Conservation (phyloP, 768 basidiomycete genomes). For the Tubosaeta sp. region DNA sequence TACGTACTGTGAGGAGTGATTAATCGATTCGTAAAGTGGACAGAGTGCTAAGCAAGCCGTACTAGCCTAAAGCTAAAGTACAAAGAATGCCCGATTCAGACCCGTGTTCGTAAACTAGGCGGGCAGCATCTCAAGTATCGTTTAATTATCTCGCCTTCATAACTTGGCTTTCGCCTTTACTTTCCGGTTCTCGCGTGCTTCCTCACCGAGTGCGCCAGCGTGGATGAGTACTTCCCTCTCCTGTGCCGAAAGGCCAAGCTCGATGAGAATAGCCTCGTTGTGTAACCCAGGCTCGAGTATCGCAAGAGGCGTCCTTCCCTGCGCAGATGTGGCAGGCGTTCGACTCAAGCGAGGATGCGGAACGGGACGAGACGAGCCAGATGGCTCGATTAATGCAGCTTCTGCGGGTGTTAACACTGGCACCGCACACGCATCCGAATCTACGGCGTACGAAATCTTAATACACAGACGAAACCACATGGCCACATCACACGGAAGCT, state of each 20-base stretch:
- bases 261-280: conserved; percentile 48
- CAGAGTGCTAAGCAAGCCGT: too few relatives aligned
- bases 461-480: not conserved
- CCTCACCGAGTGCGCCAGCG: conserved; percentile 47
- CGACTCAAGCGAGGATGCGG: conserved; percentile 48
- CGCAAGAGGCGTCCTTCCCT: conserved; percentile 3
- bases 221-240: conserved; percentile 38
- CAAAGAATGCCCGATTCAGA: not conserved
- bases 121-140: not conserved
- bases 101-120: not conserved
- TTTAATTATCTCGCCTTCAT: conserved; percentile 10
- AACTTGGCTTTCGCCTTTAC: conserved; percentile 22
- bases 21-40: too few relatives aligned
- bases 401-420: conserved; percentile 65
- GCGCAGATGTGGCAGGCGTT: conserved; percentile 23
- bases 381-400: conserved; percentile 43
- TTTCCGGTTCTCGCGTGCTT: conserved; percentile 16
- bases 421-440: conserved; percentile 66
- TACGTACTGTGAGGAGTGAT: too few relatives aligned
- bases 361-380: conserved; percentile 39
- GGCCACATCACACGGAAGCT: not conserved
- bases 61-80: not conserved
- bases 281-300: conserved; percentile 48
- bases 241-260: conserved; percentile 44
- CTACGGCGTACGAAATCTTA: conserved; percentile 31